These are phyloP conservation scores for Ajuga reptans DNA, from an alignment of 305 asterid species.

Conservation along the genomic window DNA sequence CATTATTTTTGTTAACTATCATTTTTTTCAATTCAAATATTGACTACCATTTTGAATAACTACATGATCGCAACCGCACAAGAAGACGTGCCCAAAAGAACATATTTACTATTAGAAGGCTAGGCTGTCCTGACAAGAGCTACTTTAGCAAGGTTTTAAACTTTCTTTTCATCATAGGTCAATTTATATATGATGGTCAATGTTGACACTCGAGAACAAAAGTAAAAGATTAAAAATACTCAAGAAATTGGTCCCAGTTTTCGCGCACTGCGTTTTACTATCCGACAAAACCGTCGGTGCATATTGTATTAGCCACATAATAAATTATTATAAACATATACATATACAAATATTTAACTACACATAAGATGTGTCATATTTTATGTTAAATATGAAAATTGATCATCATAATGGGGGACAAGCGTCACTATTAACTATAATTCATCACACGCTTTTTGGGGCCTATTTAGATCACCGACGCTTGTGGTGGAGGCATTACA, in stretches of 20 bases:
- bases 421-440: too few relatives aligned
- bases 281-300: conserved; percentile 9
- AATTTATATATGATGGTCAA: conserved; percentile 1
- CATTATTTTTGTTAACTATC: too few relatives aligned
- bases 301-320: background rate
- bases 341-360: too few relatives aligned
- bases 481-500: background rate
- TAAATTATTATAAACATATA: too few relatives aligned
- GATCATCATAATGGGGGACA: background rate
- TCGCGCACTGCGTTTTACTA: background rate
- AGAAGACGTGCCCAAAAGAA: background rate
- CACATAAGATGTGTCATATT: background rate
- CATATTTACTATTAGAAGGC: background rate
- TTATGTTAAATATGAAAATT: background rate
- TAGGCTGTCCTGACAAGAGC: background rate
- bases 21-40: too few relatives aligned
- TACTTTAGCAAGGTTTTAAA: background rate
- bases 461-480: conserved; percentile 26
- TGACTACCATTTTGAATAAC: too few relatives aligned
- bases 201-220: background rate
- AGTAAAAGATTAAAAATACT: background rate
- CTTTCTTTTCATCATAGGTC: background rate
- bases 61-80: too few relatives aligned
- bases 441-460: conserved; percentile 22
- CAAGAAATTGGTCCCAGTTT: background rate